A percentile compares a stretch with the other conserved stretches of the same genome.
Conservation (phyloP, 2,329 filamentous ascomycete genomes). For the Penicillium sp. region DNA sequence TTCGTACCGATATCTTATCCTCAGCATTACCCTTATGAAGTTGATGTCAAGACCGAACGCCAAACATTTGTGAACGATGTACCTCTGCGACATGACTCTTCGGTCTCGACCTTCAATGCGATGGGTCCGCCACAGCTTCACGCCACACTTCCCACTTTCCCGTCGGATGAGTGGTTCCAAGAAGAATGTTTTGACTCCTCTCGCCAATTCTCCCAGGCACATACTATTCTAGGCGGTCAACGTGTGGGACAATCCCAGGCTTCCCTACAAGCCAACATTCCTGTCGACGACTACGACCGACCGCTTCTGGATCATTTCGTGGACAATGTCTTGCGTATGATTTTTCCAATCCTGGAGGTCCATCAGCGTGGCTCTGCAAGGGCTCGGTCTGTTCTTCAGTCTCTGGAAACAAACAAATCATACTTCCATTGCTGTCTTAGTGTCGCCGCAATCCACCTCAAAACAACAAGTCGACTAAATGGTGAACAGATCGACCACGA, state of each 20-base stretch:
- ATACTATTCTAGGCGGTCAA: too few species aligned
- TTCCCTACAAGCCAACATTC: slow-evolving; percentile 62
- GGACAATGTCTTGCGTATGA: slow-evolving; percentile 71
- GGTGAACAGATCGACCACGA: slow-evolving; percentile 74
- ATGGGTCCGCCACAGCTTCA: slow-evolving; percentile 68
- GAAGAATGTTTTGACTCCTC: slow-evolving; percentile 59
- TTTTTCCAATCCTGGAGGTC: slow-evolving; percentile 85
- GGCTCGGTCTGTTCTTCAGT: slow-evolving; percentile 74
- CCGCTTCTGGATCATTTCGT: slow-evolving; percentile 84
- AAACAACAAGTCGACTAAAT: slow-evolving; percentile 58
- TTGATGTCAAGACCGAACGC: slow-evolving; percentile 90
- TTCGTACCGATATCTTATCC: slow-evolving; percentile 51
- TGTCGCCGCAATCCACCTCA: slow-evolving; percentile 84
- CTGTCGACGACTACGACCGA: slow-evolving; percentile 80
- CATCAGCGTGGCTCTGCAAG: slow-evolving; percentile 77
- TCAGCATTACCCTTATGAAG: slow-evolving; percentile 64
- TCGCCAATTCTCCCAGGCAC: slow-evolving; percentile 26
- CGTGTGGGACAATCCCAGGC: slow-evolving; percentile 39
- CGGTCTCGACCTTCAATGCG: slow-evolving; percentile 87
- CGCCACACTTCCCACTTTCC: slow-evolving; percentile 55
- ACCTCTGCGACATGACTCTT: slow-evolving; percentile 73
- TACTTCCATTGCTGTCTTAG: slow-evolving; percentile 95
- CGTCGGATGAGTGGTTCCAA: slow-evolving; percentile 61
- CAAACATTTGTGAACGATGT: slow-evolving; percentile 91
- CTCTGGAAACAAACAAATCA: slow-evolving; percentile 80